Evolutionary conservation across 257 asterid genomes (phyloP).

Genomic region (Leonotis leonurus): DNA sequence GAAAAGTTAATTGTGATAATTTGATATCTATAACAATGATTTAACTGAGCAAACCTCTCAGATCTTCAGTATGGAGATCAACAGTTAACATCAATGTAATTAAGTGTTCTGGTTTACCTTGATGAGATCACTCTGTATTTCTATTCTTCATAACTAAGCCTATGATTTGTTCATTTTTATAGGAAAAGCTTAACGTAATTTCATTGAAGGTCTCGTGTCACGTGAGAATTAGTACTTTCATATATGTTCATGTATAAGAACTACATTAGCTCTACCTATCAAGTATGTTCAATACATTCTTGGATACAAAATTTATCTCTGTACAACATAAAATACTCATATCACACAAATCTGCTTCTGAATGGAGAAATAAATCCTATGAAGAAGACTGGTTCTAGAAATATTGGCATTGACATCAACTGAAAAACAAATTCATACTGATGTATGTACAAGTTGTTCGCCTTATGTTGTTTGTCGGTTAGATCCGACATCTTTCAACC

Average conservation of each 20-base stretch:
- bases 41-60: not conserved
- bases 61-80: not conserved
- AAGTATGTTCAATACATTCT: conserved; percentile 3
- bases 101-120: not conserved
- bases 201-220: not conserved
- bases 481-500: conserved; percentile 59
- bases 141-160: not conserved
- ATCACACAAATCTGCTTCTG: conserved; percentile 16
- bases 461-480: conserved; percentile 31
- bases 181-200: not conserved
- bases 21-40: not conserved
- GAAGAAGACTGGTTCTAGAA: conserved; percentile 13
- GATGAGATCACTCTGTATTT: too few relatives aligned
- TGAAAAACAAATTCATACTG: conserved; percentile 28
- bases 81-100: not conserved
- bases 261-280: conserved; percentile 1
- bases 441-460: conserved; percentile 15
- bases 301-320: conserved; percentile 27
- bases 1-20: not conserved
- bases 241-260: not conserved
- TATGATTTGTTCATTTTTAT: not conserved
- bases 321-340: conserved; percentile 25
- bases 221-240: not conserved
- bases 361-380: conserved; percentile 16
- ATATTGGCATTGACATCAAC: conserved; percentile 22